Base-by-base conservation (phyloP, 805 yeast genomes). In the Pichia pseudocactophila region DNA sequence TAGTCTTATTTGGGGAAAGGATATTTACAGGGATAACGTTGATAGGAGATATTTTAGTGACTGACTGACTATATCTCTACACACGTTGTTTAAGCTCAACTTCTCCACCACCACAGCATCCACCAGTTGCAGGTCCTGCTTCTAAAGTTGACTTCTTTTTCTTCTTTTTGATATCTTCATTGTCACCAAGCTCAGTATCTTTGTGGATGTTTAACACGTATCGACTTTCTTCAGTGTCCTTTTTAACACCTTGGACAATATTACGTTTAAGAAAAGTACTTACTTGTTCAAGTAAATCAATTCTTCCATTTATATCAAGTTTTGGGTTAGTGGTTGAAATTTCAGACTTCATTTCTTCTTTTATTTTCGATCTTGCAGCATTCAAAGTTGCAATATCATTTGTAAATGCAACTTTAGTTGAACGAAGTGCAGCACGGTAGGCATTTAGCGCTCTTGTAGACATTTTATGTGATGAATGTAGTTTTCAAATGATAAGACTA, bases 121-220 rank as follows among this genome's bases (percentile, higher is more conserved):
- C 76, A 20, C 76, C 45, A 18, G 73, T 71, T 33, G 51, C 46
- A 19, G 47, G 54, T 19, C 50, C 53, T n/a, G 55, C 57, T n/a
- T 44, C 47, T 12, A 51, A 46, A 16, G 49, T 50, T 59, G 74
- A 59, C 7, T 66, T 63, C 34, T 69, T 63, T 47, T 66, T 73
- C 34, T 69, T 63, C 48, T 66, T 73, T 58, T 81, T 83, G 51
- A 85, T 72, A 36, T 78, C 71, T 30, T 88, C 95, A 59, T 90
- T 90, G 57, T 88, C 96, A 16, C 97, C 97, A 40, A 90, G 66
- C 62, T 90, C 97, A 0, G 94, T 84, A 37, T 82, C 76, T 38
- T 75, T 63, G 57, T 87, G 96, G 51, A 90, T 79, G 50, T 81
- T 81, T 53, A 90, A 68, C 39, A 64, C 61, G 55, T 69, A 76